A percentile compares a stretch with the other conserved stretches of the same genome.
phyloP scores from a whole-genome alignment of 768 basidiomycete species.

The Trametes cingulata region DNA sequence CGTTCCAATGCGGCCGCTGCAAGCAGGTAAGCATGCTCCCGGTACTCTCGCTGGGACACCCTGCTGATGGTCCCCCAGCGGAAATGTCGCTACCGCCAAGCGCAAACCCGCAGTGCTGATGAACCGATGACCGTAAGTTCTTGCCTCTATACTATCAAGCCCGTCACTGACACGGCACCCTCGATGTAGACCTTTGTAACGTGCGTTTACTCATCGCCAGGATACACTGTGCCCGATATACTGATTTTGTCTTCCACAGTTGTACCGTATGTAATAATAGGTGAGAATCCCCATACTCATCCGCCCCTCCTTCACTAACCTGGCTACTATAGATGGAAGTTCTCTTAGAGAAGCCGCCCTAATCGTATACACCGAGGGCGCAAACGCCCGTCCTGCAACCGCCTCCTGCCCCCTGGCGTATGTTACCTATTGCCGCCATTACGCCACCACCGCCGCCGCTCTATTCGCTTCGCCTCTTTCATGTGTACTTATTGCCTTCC shows the following conservation, averaged over 20 bases:
- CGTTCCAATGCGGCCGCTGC: slow-evolving; percentile 96
- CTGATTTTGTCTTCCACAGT: slow-evolving; percentile 32
- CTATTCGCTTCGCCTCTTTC: background rate
- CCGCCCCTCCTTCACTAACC: background rate
- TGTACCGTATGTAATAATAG: slow-evolving; percentile 70
- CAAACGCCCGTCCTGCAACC: no score
- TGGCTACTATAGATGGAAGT: slow-evolving; percentile 53
- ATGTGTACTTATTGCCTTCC: slow-evolving; percentile 7
- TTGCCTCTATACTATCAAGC: background rate
- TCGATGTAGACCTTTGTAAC: slow-evolving; percentile 79
- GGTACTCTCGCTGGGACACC: no score
- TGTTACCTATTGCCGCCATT: background rate
- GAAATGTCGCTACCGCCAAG: slow-evolving; percentile 91
- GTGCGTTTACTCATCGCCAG: slow-evolving; percentile 40
- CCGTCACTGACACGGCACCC: background rate
- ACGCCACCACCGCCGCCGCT: background rate
- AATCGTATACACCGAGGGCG: background rate
- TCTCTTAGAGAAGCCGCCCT: slow-evolving; percentile 43
- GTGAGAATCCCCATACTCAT: slow-evolving; percentile 28
- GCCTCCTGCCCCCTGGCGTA: background rate
- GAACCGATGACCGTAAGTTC: slow-evolving; percentile 93
- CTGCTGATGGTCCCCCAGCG: slow-evolving; percentile 43
- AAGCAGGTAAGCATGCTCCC: slow-evolving; percentile 70
- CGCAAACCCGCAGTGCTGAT: slow-evolving; percentile 96
- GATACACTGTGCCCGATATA: slow-evolving; percentile 6